Percentiles rank a stretch among this genome's conserved stretches.
phyloP scores from a whole-genome alignment of 129 eudicot genomes.

The Saposhnikovia divaricata region DNA sequence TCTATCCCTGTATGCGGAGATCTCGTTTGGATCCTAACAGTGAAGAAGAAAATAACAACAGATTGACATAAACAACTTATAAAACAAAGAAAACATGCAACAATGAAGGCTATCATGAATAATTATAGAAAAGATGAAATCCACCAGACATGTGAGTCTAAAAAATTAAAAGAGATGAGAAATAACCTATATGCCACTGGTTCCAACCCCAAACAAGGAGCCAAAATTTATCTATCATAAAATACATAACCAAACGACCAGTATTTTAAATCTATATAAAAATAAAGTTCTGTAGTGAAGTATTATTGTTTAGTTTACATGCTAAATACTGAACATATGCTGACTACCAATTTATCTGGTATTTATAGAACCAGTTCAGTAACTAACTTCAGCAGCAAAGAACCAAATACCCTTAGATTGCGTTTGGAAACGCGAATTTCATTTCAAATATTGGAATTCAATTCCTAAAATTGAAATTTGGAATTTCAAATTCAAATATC shows the following conservation, averaged over 20 bases:
- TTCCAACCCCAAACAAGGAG: background rate
- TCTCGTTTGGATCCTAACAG: slow-evolving; percentile 68
- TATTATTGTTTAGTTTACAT: background rate
- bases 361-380: too few species aligned
- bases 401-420: too few species aligned
- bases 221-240: background rate
- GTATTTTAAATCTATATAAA: background rate
- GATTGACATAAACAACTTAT: background rate
- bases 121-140: background rate
- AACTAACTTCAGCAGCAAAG: too few species aligned
- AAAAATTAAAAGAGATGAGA: background rate
- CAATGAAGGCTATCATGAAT: background rate
- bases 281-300: background rate
- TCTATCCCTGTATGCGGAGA: slow-evolving; percentile 88
- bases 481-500: too few species aligned
- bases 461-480: too few species aligned
- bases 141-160: background rate
- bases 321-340: background rate
- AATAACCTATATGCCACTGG: background rate
- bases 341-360: too few species aligned
- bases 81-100: background rate
- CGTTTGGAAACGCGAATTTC: too few species aligned
- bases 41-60: slow-evolving; percentile 6
- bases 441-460: too few species aligned
- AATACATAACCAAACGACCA: background rate